Base-by-base conservation (phyloP, 2,329 filamentous ascomycete species). In the Sporothrix brasiliensis region DNA sequence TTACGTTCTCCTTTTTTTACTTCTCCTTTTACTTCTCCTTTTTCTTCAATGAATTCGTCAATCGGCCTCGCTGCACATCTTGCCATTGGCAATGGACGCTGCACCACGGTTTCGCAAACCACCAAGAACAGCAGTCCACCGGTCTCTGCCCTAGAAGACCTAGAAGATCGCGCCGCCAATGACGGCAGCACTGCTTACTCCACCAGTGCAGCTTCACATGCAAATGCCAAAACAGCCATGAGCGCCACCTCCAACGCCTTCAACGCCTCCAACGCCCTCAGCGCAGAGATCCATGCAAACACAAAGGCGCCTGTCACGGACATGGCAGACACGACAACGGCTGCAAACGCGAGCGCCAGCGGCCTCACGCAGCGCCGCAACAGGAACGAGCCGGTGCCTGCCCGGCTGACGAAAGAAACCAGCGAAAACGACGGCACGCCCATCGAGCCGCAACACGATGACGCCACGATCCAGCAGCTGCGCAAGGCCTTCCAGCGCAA, bases 401-500 rank as follows among this genome's bases (percentile, higher is more conserved):
- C 30, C 6, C 11, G 27, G 16, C 41, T 9, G 16, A 39, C 7
- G n/a, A 21, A n/a, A 54, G 52, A 34, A 56, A 44, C 11, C 27
- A 19, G n/a, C 11, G 47, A 67, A 4, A 56, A 47, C n/a, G 34
- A 30, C 52, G 47, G 30, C 27, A 47, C 3, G 27, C 27, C 54
- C n/a, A 50, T 41, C 10, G 47, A 50, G 52, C 50, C 54, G 41
- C 65, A 69, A 60, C 72, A 72, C 75, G 68, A 77, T 75, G 54
- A 76, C 75, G 63, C 68, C n/a, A 58, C 67, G 21, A 67, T 70
- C 41, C 58, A 50, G 69, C 76, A 79, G 68, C 73, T 80, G 69
- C 80, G 79, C 74, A 76, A 76, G 56, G 78, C 79, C 13, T 77
- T 81, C 70, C 83, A 83, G 71, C 86, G 82, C 76, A 95, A 94